A percentile compares a stretch with the other conserved stretches of the same genome.
These are phyloP conservation scores for Scedosporium minutisporum DNA, from an alignment of 2,329 filamentous ascomycete genomes.

Conservation along the genomic window DNA sequence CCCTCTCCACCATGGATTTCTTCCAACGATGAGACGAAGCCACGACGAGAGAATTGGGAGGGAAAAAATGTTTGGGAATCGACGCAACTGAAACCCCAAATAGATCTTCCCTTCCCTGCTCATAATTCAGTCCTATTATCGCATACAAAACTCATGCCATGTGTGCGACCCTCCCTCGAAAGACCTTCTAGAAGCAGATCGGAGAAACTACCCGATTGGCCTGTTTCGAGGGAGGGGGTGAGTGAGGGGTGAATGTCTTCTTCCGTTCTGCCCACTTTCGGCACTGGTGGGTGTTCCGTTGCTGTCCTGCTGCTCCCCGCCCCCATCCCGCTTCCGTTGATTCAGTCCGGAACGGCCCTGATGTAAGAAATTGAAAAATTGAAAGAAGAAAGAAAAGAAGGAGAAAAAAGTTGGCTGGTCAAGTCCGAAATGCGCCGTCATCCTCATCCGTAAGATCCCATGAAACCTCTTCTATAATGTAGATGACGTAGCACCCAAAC, in stretches of 20 bases:
- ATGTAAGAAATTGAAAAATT: neutral
- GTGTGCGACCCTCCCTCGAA: neutral
- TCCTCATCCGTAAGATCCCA: too few relatives aligned
- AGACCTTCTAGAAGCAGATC: neutral
- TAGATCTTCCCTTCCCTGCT: too few relatives aligned
- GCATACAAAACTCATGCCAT: neutral
- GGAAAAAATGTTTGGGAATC: too few relatives aligned
- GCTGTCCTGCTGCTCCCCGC: neutral
- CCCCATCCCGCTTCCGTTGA: neutral
- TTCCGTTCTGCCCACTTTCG: too few relatives aligned
- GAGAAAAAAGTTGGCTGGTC: neutral
- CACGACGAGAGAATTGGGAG: too few relatives aligned
- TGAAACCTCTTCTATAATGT: too few relatives aligned
- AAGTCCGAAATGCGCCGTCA: too few relatives aligned
- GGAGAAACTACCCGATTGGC: neutral
- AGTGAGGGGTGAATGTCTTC: neutral
- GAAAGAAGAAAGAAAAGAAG: neutral
- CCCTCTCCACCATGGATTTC: too few relatives aligned
- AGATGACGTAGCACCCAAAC: too few relatives aligned
- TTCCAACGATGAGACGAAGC: too few relatives aligned
- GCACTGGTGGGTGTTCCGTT: neutral
- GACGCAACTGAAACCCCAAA: neutral
- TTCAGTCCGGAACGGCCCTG: neutral
- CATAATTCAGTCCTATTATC: neutral
- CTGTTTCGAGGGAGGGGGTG: neutral